Conservation (phyloP, 768 basidiomycete genomes). For the Sarcomyxa edulis region DNA sequence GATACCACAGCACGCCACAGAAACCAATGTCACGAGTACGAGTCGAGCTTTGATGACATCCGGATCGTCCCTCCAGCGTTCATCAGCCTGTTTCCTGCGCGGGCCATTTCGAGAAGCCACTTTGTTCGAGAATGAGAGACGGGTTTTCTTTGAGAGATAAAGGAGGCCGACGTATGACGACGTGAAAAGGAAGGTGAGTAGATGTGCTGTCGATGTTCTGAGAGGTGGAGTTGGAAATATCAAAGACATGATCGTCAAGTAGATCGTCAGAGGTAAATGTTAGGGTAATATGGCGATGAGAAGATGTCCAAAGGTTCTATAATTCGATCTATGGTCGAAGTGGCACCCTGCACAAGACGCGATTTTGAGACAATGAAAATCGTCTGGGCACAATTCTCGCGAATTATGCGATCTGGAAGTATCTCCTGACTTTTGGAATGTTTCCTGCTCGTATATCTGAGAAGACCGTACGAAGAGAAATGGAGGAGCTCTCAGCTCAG, state of each 20-base stretch:
- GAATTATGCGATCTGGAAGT: too few relatives aligned
- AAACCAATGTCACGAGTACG: conserved; percentile 59
- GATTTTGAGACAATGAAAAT: too few relatives aligned
- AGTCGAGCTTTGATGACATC: conserved; percentile 80
- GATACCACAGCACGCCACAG: conserved; percentile 46
- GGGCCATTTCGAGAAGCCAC: conserved; percentile 19
- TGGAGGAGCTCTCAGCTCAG: too few relatives aligned
- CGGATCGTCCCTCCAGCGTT: conserved; percentile 77
- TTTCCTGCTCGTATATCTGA: too few relatives aligned
- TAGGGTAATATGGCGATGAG: too few relatives aligned
- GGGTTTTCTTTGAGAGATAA: conserved; percentile 65
- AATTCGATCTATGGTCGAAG: not conserved
- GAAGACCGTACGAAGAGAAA: too few relatives aligned
- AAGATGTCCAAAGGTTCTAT: not conserved
- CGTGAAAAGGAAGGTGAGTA: conserved; percentile 54
- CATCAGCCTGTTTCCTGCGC: conserved; percentile 23
- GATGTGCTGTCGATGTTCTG: conserved; percentile 37
- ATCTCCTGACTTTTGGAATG: too few relatives aligned
- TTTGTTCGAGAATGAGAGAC: conserved; percentile 43
- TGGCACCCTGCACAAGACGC: too few relatives aligned
- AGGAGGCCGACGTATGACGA: conserved; percentile 77
- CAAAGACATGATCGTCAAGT: conserved; percentile 17
- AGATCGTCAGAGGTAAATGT: not conserved
- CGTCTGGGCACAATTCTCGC: too few relatives aligned
- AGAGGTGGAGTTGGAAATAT: conserved; percentile 20